Percentiles rank a stretch among this genome's conserved stretches.
These are phyloP conservation scores for Spencermartinsiella ligniputridi DNA, from an alignment of 1,139 yeast genomes.

Conservation along the genomic window DNA sequence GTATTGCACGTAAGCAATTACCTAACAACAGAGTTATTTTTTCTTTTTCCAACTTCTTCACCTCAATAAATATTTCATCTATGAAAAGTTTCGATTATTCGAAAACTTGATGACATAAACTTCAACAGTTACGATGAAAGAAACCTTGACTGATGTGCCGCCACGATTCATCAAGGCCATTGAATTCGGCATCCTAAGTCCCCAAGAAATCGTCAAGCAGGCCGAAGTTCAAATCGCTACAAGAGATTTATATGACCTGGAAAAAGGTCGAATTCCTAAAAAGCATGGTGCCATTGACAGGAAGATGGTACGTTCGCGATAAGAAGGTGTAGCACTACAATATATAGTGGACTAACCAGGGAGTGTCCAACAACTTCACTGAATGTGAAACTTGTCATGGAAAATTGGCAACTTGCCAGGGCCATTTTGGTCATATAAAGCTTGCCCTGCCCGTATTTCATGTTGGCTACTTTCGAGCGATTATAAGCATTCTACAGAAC, in stretches of 20 bases:
- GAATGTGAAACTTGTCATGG: slow-evolving; percentile 94
- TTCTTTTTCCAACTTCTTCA: too few relatives aligned
- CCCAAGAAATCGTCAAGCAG: slow-evolving; percentile 87
- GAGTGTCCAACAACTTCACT: slow-evolving; percentile 78
- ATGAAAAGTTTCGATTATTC: too few relatives aligned
- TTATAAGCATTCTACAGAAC: slow-evolving; percentile 81
- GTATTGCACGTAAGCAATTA: too few relatives aligned
- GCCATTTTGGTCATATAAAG: slow-evolving; percentile 94
- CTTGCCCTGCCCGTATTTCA: slow-evolving; percentile 95
- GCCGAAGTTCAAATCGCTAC: slow-evolving; percentile 92
- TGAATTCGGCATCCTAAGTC: slow-evolving; percentile 87
- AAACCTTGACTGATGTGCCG: slow-evolving; percentile 71
- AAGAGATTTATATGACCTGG: slow-evolving; percentile 86
- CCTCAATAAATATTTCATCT: too few relatives aligned
- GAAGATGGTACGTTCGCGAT: slow-evolving; percentile 54
- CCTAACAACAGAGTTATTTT: too few relatives aligned
- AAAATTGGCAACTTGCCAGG: slow-evolving; percentile 89
- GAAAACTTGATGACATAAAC: too few relatives aligned
- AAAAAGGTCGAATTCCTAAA: slow-evolving; percentile 77
- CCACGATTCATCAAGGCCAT: slow-evolving; percentile 90
- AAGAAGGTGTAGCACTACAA: not conserved
- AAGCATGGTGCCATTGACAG: slow-evolving; percentile 86
- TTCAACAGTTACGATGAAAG: slow-evolving; percentile 49
- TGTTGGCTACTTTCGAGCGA: slow-evolving; percentile 92
- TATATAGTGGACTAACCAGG: slow-evolving; percentile 35